Evolutionary conservation across 75 land plant genomes (phyloP), one percentile per base, ranked within the genome.

Genomic region (Chamaecyparis obtusa): DNA sequence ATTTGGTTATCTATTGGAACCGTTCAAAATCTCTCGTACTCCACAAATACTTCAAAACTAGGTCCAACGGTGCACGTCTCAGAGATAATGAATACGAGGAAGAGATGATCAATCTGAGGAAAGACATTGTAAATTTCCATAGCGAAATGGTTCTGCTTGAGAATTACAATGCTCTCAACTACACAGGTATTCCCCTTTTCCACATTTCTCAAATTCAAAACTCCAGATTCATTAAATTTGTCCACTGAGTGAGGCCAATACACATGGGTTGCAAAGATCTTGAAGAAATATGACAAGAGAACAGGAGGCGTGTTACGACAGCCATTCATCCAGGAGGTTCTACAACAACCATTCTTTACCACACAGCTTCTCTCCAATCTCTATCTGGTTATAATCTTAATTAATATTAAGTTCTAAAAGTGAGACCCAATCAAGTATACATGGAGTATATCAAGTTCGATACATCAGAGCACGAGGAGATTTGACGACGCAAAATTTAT

Each of bases 281-380:
- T 96, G 91, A 97, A 97, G 94, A 97, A 96, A 84, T 97, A 96
- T 75, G 98, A 97, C 91, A 97, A 97, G 90, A 39, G 93, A 86
- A 96, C 96, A 8, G 99, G 99, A 4, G 90, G 93, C 3, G 16
- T 55, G 0, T 78, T 95, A 14, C 88, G 98, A 13, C 46, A 92
- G 87, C 96, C 96, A 9, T 94, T 96, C 91, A 95, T 97, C 43
- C 90, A 94, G 57, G 94, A 91, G 84, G 94, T 96, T 2, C 82
- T 97, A 83, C 88, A 94, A 48, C 99, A 97, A 87, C 99, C 99
- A 1, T 97, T 97, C 86, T 97, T 93, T 91, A 95, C 93, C 3
- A 97, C 99, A 2, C 95, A 96, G 60, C 89, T 94, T 1, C 84
- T 97, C 83, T 96, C 95, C 17, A 95, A 93, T 88, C 94, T 97